A percentile compares a stretch with the other conserved stretches of the same genome.
Conservation (phyloP, 257 asterid species). For the Jacaranda mimosifolia region DNA sequence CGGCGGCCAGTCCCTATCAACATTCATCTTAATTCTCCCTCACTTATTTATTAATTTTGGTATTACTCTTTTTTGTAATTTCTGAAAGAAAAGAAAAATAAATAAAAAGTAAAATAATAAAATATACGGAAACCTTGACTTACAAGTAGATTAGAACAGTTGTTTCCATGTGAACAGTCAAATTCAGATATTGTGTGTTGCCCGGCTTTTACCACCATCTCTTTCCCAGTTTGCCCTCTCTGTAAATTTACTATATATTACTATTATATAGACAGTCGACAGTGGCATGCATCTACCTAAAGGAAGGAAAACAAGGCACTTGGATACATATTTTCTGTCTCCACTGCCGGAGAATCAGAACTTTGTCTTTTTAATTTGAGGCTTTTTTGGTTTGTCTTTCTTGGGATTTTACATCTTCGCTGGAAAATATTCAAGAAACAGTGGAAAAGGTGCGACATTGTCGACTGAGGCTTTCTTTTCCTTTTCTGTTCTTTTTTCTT, state of each 20-base stretch:
- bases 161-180: conserved; percentile 8
- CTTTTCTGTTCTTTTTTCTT: not conserved
- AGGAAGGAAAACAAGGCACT: not conserved
- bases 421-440: not conserved
- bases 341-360: too few relatives aligned
- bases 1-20: not conserved
- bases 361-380: too few relatives aligned
- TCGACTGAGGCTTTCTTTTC: not conserved
- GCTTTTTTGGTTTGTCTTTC: not conserved
- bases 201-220: not conserved
- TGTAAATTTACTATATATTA: not conserved
- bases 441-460: not conserved
- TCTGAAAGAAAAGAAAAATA: too few relatives aligned
- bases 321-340: not conserved
- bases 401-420: too few relatives aligned
- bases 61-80: too few relatives aligned
- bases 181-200: conserved; percentile 16
- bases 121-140: not conserved
- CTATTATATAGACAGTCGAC: not conserved
- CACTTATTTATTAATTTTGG: too few relatives aligned
- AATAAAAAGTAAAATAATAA: too few relatives aligned
- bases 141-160: not conserved
- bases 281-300: not conserved
- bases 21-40: too few relatives aligned
- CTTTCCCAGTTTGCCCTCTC: not conserved